These are phyloP conservation scores for Angomonas deanei DNA, from an alignment of 208 protist genomes.

Conservation along the genomic window DNA sequence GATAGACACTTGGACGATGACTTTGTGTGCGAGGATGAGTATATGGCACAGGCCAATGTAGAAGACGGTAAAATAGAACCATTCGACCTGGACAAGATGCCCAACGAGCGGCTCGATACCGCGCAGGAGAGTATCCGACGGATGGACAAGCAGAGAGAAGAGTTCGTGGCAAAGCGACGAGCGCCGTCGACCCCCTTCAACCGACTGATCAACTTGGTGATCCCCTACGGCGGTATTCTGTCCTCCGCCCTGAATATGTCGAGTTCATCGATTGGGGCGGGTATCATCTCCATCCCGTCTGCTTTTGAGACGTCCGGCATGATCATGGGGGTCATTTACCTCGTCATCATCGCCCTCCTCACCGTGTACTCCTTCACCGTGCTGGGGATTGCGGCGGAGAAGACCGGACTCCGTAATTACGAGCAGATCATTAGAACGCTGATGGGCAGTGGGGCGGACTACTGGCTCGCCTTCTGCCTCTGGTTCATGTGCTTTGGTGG, in stretches of 20 bases:
- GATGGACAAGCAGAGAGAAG: too few relatives aligned
- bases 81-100: too few relatives aligned
- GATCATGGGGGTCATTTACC: slow-evolving; percentile 50
- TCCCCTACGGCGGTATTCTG: slow-evolving; percentile 59
- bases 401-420: slow-evolving; percentile 45
- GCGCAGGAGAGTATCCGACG: too few relatives aligned
- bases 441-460: slow-evolving; percentile 39
- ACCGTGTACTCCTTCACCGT: slow-evolving; percentile 57
- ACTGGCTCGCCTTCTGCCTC: slow-evolving; percentile 43
- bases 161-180: too few relatives aligned
- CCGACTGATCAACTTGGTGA: slow-evolving; percentile 19
- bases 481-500: slow-evolving; percentile 53
- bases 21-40: too few relatives aligned
- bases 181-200: slow-evolving; percentile 17
- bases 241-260: slow-evolving; percentile 55
- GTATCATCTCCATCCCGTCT: slow-evolving; percentile 57
- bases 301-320: slow-evolving; percentile 49
- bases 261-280: slow-evolving; percentile 51
- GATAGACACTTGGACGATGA: too few relatives aligned
- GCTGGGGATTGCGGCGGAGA: slow-evolving; percentile 24
- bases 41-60: too few relatives aligned
- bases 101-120: too few relatives aligned
- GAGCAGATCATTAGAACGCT: slow-evolving; percentile 41
- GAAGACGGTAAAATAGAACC: too few relatives aligned
- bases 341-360: slow-evolving; percentile 38